Evolutionary conservation across 2,329 filamentous ascomycete species (phyloP).

Genomic region (Colletotrichum karsti): DNA sequence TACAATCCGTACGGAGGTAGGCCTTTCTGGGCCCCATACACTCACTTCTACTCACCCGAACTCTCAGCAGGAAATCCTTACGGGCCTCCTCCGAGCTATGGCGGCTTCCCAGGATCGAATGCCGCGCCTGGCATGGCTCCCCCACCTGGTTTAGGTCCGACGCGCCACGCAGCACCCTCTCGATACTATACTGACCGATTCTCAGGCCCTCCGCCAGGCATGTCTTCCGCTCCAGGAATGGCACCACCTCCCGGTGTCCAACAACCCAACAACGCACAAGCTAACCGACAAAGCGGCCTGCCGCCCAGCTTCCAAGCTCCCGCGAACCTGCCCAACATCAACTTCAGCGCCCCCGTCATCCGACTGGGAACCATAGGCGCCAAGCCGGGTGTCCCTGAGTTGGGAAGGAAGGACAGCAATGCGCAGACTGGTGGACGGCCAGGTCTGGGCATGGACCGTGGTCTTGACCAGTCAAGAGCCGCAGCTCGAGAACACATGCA

Average conservation of each 20-base stretch:
- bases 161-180: neutral
- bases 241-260: conserved; percentile 81
- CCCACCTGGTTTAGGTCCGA: conserved; percentile 83
- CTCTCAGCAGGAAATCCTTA: conserved; percentile 61
- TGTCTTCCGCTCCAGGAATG: conserved; percentile 83
- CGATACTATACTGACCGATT: conserved; percentile 28
- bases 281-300: conserved; percentile 82
- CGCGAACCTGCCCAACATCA: conserved; percentile 94
- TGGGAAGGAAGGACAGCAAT: conserved; percentile 54
- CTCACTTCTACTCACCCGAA: conserved; percentile 28
- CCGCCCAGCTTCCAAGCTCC: conserved; percentile 88
- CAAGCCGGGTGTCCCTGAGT: conserved; percentile 60
- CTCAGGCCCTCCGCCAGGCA: conserved; percentile 79
- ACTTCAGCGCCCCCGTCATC: conserved; percentile 97
- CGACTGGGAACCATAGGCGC: conserved; percentile 82
- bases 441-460: conserved; percentile 69
- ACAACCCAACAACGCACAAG: conserved; percentile 76
- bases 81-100: conserved; percentile 78
- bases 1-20: conserved; percentile 70
- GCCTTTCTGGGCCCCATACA: conserved; percentile 25
- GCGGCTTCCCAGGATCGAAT: conserved; percentile 70
- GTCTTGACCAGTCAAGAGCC: conserved; percentile 72
- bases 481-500: conserved; percentile 74
- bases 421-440: conserved; percentile 49
- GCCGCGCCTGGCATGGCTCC: conserved; percentile 75